Evolutionary conservation across 371 early-diverging fungal genomes (phyloP).

Genomic region (Lichtheimia hyalospora): DNA sequence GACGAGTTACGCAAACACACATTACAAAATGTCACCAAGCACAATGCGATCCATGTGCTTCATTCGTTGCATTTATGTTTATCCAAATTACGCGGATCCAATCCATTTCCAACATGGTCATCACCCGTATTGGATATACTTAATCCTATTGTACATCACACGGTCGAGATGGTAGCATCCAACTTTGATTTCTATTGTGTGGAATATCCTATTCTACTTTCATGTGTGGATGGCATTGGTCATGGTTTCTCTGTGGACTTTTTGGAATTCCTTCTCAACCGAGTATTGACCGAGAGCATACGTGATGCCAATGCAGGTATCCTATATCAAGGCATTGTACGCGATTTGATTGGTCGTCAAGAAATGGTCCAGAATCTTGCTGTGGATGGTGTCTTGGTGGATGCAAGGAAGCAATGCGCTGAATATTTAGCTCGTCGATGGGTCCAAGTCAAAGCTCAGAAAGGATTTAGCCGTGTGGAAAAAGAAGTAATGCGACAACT

Average conservation of each 20-base stretch:
- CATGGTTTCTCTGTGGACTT: constrained; percentile 47
- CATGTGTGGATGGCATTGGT: constrained; percentile 51
- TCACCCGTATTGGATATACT: constrained; percentile 27
- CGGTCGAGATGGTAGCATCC: constrained; percentile 30
- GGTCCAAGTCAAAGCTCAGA: constrained; percentile 33
- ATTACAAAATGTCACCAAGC: constrained; percentile 34
- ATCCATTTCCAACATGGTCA: constrained; percentile 47
- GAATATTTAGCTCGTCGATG: constrained; percentile 28
- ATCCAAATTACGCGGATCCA: constrained; percentile 37
- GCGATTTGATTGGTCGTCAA: constrained; percentile 45
- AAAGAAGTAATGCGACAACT: constrained; percentile 32
- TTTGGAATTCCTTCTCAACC: constrained; percentile 38
- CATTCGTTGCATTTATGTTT: constrained; percentile 43
- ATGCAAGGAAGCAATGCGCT: constrained; percentile 32
- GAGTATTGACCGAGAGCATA: constrained; percentile 41
- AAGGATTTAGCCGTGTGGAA: constrained; percentile 32
- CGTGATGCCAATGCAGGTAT: constrained; percentile 33
- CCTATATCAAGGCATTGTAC: constrained; percentile 49
- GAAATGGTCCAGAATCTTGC: constrained; percentile 43
- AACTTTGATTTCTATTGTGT: constrained; percentile 49
- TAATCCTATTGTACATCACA: constrained; percentile 35
- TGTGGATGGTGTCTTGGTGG: constrained; percentile 39
- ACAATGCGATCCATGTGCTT: constrained; percentile 43
- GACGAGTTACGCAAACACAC: constrained; percentile 5
- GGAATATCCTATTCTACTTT: constrained; percentile 47